phyloP scores from a whole-genome alignment of 164 flowering plant genomes.

The Santalum album region DNA sequence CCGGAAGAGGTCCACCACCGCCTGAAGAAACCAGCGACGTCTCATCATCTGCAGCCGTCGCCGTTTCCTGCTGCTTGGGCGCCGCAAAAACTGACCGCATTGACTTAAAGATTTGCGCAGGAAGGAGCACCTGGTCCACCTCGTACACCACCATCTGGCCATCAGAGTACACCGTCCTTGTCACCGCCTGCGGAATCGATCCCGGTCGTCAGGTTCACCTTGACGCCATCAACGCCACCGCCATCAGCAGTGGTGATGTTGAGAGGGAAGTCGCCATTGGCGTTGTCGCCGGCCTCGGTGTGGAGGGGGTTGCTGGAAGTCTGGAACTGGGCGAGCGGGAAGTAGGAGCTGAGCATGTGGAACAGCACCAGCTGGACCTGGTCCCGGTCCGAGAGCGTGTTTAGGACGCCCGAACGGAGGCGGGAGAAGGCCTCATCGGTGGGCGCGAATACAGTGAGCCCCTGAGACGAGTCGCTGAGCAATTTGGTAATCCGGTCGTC shows the following conservation, averaged over 20 bases:
- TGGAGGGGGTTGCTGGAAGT: neutral
- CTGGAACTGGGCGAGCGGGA: neutral
- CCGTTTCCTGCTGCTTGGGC: neutral
- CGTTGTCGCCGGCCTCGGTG: neutral
- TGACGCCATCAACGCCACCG: too few relatives aligned
- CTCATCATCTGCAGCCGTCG: neutral
- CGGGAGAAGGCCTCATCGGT: neutral
- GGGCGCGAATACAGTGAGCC: neutral
- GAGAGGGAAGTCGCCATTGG: neutral
- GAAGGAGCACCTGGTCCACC: neutral
- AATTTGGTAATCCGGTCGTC: neutral
- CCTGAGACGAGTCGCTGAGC: neutral
- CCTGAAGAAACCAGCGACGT: neutral
- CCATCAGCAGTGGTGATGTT: neutral
- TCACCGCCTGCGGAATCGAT: neutral
- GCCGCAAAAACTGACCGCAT: neutral
- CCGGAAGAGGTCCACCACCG: neutral
- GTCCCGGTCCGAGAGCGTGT: neutral
- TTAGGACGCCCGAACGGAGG: neutral
- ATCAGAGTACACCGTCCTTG: neutral
- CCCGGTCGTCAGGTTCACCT: neutral
- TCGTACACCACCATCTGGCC: neutral
- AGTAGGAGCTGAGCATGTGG: conserved; percentile 1
- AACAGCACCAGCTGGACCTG: neutral
- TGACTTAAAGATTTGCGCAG: neutral